Conservation (phyloP, 345 rosid species). For the Mercurialis annua region DNA sequence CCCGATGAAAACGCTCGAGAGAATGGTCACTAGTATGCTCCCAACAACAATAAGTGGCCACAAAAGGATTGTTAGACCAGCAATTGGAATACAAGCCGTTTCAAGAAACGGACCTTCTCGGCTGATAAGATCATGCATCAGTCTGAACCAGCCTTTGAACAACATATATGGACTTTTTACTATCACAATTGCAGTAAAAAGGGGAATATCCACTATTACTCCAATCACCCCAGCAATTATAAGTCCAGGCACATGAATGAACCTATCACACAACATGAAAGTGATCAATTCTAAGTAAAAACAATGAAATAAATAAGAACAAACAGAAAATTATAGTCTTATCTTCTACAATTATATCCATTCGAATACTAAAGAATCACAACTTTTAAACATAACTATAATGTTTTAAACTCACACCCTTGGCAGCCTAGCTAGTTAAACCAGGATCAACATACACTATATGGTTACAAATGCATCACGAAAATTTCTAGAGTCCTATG, state of each 20-base stretch:
- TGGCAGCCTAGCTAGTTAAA: not conserved
- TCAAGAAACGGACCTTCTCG: slow-evolving; percentile 82
- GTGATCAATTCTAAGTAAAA: not conserved
- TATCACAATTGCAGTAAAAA: slow-evolving; percentile 57
- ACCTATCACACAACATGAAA: slow-evolving; percentile 39
- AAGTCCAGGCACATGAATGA: slow-evolving; percentile 69
- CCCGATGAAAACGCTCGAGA: slow-evolving; percentile 67
- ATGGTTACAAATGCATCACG: too few species aligned
- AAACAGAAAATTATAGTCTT: not conserved
- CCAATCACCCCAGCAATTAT: slow-evolving; percentile 69
- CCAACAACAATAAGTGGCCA: slow-evolving; percentile 81
- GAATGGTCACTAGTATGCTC: slow-evolving; percentile 49
- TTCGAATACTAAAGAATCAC: not conserved
- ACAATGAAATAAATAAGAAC: not conserved
- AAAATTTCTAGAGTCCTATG: too few species aligned
- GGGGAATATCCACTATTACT: slow-evolving; percentile 59
- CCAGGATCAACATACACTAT: not conserved
- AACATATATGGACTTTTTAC: slow-evolving; percentile 74
- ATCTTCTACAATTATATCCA: not conserved
- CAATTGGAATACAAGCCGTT: slow-evolving; percentile 76
- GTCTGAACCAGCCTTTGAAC: slow-evolving; percentile 69
- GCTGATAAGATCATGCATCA: slow-evolving; percentile 63
- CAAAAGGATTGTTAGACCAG: slow-evolving; percentile 67
- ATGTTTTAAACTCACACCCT: not conserved
- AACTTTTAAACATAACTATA: not conserved